Base-by-base conservation (phyloP, 1,284 basidiomycete genomes). In the Puccinia sorghi region DNA sequence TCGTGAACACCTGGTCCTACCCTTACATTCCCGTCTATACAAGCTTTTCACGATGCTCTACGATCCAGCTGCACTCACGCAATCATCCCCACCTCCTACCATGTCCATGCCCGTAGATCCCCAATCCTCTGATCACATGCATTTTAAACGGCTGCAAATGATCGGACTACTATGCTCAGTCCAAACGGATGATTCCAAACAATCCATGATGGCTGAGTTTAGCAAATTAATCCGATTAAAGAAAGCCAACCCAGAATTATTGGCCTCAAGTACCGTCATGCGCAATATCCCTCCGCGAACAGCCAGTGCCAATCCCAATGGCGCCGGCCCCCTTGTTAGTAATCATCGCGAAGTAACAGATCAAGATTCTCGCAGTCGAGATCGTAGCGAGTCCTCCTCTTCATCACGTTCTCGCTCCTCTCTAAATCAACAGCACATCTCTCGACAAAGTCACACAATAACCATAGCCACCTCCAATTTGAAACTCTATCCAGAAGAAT, bases 141-240 rank as follows among this genome's bases (percentile, higher is more conserved):
- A 76, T 67, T 50, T 67, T 52, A 76, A 76, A 76, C 13, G 73
- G 27, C 25, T 76, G 2, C 73, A 76, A 41, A 76, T 76, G 73
- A 39, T 76, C 61, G 73, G 73, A 39, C 50, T 76, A 43, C 41
- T 76, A 1, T 76, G 61, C 63, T 54, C 57, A 37, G 50, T 64
- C 8, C 59, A 56, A 67, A 50, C 61, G 2, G 63, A 76, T 54
- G 71, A 73, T 61, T 22, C 37, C 54, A 63, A 43, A 57, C 57
- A 59, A 57, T 25, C 46, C 3, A 52, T 54, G 39, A 67, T 76
- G 32, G 73, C 50, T 39, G 63, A 54, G 3, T 76, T 76, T 20
- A 66, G 73, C 27, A 76, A 67, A 67, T 32, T 76, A 15, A 69
- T 76, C 39, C 46, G 73, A 56, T 43, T 54, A 27, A 56, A 56